Evolutionary conservation across 1,284 basidiomycete genomes (phyloP).

Genomic region (Irpex sp.): DNA sequence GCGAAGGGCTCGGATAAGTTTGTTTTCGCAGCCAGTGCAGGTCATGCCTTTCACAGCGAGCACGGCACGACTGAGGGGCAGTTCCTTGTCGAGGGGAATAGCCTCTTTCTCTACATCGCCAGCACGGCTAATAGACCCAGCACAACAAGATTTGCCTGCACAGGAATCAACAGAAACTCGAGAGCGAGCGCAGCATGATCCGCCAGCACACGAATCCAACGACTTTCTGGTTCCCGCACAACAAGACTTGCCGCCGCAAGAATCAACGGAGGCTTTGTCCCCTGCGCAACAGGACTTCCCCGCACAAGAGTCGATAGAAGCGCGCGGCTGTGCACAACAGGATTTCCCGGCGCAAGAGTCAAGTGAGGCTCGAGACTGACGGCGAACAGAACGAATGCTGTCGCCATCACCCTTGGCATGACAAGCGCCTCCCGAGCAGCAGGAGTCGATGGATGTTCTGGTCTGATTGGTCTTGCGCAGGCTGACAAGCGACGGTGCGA

Average conservation of each 20-base stretch:
- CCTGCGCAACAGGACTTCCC: constrained; percentile 8
- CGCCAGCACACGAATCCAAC: background rate
- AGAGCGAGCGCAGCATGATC: constrained; percentile 6
- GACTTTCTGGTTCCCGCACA: background rate
- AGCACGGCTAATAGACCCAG: background rate
- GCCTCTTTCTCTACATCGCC: constrained; percentile 10
- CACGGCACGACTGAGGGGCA: constrained; percentile 15
- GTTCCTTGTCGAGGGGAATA: background rate
- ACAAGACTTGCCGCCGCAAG: background rate
- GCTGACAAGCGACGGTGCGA: constrained; percentile 9
- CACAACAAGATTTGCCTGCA: constrained; percentile 16
- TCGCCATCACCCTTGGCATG: background rate
- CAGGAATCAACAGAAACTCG: constrained; percentile 15
- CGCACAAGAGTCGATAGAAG: constrained; percentile 30
- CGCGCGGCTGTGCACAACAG: constrained; percentile 8
- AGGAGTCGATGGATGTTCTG: constrained; percentile 19
- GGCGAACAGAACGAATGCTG: background rate
- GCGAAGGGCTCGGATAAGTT: constrained; percentile 23
- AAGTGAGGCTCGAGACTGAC: constrained; percentile 2
- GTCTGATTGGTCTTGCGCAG: constrained; percentile 9
- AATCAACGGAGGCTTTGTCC: background rate
- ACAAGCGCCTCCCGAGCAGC: constrained; percentile 15
- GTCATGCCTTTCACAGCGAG: constrained; percentile 31
- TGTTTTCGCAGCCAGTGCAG: constrained; percentile 32
- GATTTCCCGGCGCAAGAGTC: constrained; percentile 12